Evolutionary conservation across 1,284 basidiomycete species (phyloP), one percentile per base, ranked within the genome.

Genomic region (Apiotrichum domesticum): DNA sequence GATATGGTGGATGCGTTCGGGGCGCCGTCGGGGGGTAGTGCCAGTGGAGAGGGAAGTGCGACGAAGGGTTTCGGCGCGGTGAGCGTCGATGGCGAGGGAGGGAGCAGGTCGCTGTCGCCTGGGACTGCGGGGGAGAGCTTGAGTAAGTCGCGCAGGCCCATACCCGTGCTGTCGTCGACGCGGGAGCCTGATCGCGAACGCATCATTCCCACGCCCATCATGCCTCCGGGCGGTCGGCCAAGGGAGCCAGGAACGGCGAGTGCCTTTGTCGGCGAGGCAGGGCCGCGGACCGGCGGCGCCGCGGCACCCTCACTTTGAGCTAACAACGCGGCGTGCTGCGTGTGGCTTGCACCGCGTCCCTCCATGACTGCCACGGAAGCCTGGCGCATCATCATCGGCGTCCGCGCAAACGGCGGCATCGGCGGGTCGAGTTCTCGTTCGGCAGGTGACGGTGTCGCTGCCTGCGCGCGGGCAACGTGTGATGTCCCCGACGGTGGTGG

Each of bases 1-100:
- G 52, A 54, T 32, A 42, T 42, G n/a, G 46, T 35, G 0, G 52
- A 54, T 6, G 55, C 9, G 48, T 51, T 52, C 21, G 21, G 21
- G n/a, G 37, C 3, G 7, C 14, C 40, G 33, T 51, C 52, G 13
- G 43, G 35, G 0, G 81, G 75, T 1, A 79, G 67, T 29, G 78
- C 65, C 57, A 79, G 78, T 48, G 77, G 70, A 41, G 82, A 80
- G 35, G 80, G 75, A 45, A 81, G 77, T 14, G 81, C 71, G 35
- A 81, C 76, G 8, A 71, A 73, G 11, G 63, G 65, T 41, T 66
- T 63, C 8, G 67, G 67, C 14, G 63, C 64, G 5, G 61, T 63
- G 6, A 67, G 59, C 8, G 82, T 79, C 10, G 84, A 84, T 4
- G 88, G 88, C 1, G 87, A 89, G 0, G 88, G 87, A 1, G 88